Evolutionary conservation across 345 rosid species (phyloP).

Genomic region (Conringia planisiliqua): DNA sequence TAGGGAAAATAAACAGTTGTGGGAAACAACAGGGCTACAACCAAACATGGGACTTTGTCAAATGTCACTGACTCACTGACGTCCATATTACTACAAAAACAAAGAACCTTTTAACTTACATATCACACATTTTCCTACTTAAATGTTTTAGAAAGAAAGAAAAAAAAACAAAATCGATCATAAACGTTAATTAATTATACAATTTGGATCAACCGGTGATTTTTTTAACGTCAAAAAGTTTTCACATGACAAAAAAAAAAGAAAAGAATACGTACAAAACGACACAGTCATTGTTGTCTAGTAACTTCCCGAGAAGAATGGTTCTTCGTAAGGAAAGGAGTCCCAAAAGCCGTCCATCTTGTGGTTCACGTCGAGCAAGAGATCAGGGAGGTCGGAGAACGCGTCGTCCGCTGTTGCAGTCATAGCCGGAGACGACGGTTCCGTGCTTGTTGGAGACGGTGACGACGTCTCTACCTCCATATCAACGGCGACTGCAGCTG

Average conservation of each 20-base stretch:
- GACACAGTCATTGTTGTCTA: conserved; percentile 15
- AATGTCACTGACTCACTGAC: conserved; percentile 23
- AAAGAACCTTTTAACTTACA: conserved; percentile 8
- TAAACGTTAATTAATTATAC: background rate
- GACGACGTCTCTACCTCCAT: conserved; percentile 20
- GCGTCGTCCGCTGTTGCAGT: conserved; percentile 44
- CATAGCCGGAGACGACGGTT: conserved; percentile 25
- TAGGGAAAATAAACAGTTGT: conserved; percentile 16
- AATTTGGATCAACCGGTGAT: conserved; percentile 12
- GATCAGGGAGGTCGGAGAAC: conserved; percentile 69
- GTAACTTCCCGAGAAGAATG: conserved; percentile 26
- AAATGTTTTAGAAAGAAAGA: background rate
- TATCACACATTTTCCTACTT: conserved; percentile 15
- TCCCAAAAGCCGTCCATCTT: conserved; percentile 45
- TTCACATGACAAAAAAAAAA: conserved; percentile 6
- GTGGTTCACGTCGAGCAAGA: conserved; percentile 38
- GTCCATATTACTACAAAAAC: background rate
- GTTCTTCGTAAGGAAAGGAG: conserved; percentile 28
- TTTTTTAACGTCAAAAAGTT: conserved; percentile 7
- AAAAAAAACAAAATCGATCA: background rate
- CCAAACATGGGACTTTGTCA: conserved; percentile 24
- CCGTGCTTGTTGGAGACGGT: conserved; percentile 18
- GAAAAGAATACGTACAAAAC: background rate
- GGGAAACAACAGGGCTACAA: conserved; percentile 11
- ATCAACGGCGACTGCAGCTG: conserved; percentile 25